Evolutionary conservation across 1,139 yeast genomes (phyloP).

Genomic region (Hyphopichia fennica): DNA sequence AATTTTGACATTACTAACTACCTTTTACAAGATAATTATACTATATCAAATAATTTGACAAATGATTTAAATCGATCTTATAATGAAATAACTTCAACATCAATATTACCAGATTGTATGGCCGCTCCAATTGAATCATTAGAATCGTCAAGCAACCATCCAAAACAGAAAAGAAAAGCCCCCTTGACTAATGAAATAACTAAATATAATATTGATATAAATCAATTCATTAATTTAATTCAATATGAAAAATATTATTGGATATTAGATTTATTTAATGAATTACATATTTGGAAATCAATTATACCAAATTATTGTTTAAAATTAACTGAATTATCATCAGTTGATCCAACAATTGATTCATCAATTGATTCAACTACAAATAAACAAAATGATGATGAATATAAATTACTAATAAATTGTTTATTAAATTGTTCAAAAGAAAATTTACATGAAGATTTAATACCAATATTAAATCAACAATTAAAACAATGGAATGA

Average conservation of each 20-base stretch:
- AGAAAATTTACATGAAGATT: conserved; percentile 9
- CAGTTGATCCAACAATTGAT: too few species aligned
- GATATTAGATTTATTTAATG: conserved; percentile 43
- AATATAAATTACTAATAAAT: conserved; percentile 25
- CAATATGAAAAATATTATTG: conserved; percentile 37
- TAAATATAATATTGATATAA: conserved; percentile 12
- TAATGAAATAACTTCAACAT: too few species aligned
- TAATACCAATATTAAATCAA: conserved; percentile 16
- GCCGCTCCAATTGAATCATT: too few species aligned
- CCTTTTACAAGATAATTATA: too few species aligned
- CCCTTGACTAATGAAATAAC: conserved; percentile 3
- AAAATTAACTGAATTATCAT: conserved; percentile 11
- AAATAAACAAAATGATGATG: conserved; percentile 6
- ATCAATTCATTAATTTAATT: conserved; percentile 22
- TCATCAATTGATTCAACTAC: too few species aligned
- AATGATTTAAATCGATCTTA: too few species aligned
- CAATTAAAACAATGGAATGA: conserved; percentile 29
- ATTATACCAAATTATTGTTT: conserved; percentile 38
- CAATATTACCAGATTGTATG: too few species aligned
- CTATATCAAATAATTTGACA: too few species aligned
- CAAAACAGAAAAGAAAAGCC: background rate
- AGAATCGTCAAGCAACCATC: too few species aligned
- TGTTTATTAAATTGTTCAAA: conserved; percentile 34
- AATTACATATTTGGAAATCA: conserved; percentile 38
- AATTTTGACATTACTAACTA: too few species aligned